These are phyloP conservation scores for Lactifluus piperatus DNA, from an alignment of 768 basidiomycete species.

Conservation along the genomic window DNA sequence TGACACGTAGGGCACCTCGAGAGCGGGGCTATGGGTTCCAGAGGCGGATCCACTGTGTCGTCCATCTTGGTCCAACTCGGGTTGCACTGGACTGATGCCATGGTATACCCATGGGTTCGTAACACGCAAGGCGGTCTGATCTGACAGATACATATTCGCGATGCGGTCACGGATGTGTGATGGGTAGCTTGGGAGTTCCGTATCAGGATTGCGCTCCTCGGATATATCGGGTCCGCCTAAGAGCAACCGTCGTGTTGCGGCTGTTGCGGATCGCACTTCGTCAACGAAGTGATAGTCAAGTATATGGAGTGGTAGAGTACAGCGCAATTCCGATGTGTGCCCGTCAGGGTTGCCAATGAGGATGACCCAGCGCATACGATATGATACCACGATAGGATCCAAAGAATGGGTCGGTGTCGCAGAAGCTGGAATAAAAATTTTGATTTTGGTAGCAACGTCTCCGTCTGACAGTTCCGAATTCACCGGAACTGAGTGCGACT, in stretches of 20 bases:
- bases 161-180: constrained; percentile 89
- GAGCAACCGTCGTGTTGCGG: constrained; percentile 68
- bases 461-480: constrained; percentile 26
- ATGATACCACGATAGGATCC: constrained; percentile 66
- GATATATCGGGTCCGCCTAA: constrained; percentile 32
- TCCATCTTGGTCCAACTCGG: constrained; percentile 15
- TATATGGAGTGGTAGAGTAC: constrained; percentile 82
- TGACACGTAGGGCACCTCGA: constrained; percentile 24
- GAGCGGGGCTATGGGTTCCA: constrained; percentile 16
- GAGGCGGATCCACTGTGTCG: constrained; percentile 13
- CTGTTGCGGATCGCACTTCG: constrained; percentile 66
- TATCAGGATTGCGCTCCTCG: constrained; percentile 47
- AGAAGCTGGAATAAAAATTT: constrained; percentile 49
- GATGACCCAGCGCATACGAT: constrained; percentile 77
- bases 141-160: constrained; percentile 64
- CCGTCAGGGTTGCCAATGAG: constrained; percentile 81
- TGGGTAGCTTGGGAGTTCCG: constrained; percentile 81
- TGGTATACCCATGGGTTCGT: constrained; percentile 51
- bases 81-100: constrained; percentile 34
- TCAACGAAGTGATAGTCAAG: constrained; percentile 64
- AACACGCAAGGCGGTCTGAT: constrained; percentile 52
- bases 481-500: constrained; percentile 13
- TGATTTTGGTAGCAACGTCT: constrained; percentile 54
- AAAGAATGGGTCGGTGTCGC: constrained; percentile 63
- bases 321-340: constrained; percentile 89